phyloP scores from a whole-genome alignment of 495 filamentous ascomycete species.

The Sporormia fimetaria region DNA sequence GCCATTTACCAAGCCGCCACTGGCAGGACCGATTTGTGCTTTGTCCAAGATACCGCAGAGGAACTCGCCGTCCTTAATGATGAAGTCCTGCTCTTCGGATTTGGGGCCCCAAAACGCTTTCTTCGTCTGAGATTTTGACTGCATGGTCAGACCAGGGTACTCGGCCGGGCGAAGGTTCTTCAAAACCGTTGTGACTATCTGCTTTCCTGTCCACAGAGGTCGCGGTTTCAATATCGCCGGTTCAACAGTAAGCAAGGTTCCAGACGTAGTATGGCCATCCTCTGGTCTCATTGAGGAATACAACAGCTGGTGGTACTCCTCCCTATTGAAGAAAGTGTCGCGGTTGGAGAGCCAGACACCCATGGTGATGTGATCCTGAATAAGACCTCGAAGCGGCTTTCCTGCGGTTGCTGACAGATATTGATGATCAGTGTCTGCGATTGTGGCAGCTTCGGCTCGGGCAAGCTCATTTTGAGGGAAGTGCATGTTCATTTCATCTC shows the following conservation, averaged over 20 bases:
- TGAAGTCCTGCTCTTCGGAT: constrained; percentile 52
- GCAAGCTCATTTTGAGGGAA: constrained; percentile 97
- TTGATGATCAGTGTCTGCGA: constrained; percentile 94
- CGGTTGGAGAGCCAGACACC: constrained; percentile 79
- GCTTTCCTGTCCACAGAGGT: constrained; percentile 92
- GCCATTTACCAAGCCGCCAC: constrained; percentile 80
- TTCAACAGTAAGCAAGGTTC: constrained; percentile 61
- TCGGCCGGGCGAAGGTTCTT: constrained; percentile 73
- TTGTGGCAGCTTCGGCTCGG: constrained; percentile 74
- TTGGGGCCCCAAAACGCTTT: constrained; percentile 58
- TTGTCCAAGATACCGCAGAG: constrained; percentile 92
- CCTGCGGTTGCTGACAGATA: constrained; percentile 91
- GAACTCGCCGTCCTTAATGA: constrained; percentile 78
- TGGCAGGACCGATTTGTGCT: constrained; percentile 77
- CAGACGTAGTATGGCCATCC: constrained; percentile 61
- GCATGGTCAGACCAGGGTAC: constrained; percentile 68
- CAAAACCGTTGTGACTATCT: constrained; percentile 84
- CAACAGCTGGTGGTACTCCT: constrained; percentile 85
- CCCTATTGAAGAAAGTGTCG: constrained; percentile 82
- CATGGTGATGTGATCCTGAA: constrained; percentile 97
- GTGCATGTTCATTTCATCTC: constrained; percentile 99
- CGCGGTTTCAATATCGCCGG: constrained; percentile 76
- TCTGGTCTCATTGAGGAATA: constrained; percentile 86
- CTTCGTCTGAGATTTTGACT: constrained; percentile 63
- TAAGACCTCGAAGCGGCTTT: constrained; percentile 88